A percentile compares a stretch with the other conserved stretches of the same genome.
These are phyloP conservation scores for Pythium oligandrum DNA, from an alignment of 352 stramenopile genomes.

Conservation along the genomic window DNA sequence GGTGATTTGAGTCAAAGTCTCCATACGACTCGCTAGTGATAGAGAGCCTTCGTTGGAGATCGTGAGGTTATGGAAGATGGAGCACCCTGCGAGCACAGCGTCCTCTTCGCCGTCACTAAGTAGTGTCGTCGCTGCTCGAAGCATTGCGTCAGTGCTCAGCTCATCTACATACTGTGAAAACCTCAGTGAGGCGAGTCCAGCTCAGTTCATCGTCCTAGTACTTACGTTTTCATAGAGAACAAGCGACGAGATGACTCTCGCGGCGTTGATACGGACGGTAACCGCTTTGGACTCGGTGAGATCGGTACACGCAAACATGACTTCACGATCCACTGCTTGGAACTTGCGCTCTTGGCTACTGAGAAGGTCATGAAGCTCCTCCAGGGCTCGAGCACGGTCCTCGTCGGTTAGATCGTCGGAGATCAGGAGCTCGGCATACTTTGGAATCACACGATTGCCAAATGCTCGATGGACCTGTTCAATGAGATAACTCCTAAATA, in stretches of 20 bases:
- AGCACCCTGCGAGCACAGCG: constrained; percentile 39
- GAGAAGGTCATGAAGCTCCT: constrained; percentile 43
- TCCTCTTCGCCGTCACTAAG: constrained; percentile 37
- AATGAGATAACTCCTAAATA: background rate
- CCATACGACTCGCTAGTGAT: constrained; percentile 30
- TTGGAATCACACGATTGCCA: constrained; percentile 36
- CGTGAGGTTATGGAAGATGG: constrained; percentile 52
- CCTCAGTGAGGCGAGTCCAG: background rate
- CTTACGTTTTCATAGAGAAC: constrained; percentile 49
- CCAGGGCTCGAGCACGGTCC: constrained; percentile 40
- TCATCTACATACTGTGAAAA: constrained; percentile 21
- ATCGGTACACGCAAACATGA: constrained; percentile 51
- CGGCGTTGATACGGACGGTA: constrained; percentile 40
- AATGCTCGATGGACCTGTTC: constrained; percentile 54
- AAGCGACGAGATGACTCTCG: constrained; percentile 43
- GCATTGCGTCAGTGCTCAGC: constrained; percentile 43
- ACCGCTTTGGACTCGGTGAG: constrained; percentile 33
- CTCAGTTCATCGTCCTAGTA: background rate
- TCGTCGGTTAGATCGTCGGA: constrained; percentile 54
- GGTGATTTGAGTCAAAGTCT: constrained; percentile 37
- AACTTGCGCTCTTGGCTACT: constrained; percentile 60
- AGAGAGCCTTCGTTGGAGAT: constrained; percentile 52
- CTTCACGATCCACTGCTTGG: constrained; percentile 36
- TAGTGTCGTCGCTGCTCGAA: constrained; percentile 35
- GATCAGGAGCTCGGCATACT: constrained; percentile 54